phyloP scores from a whole-genome alignment of 805 yeast genomes.

The Yarrowia deformans region DNA sequence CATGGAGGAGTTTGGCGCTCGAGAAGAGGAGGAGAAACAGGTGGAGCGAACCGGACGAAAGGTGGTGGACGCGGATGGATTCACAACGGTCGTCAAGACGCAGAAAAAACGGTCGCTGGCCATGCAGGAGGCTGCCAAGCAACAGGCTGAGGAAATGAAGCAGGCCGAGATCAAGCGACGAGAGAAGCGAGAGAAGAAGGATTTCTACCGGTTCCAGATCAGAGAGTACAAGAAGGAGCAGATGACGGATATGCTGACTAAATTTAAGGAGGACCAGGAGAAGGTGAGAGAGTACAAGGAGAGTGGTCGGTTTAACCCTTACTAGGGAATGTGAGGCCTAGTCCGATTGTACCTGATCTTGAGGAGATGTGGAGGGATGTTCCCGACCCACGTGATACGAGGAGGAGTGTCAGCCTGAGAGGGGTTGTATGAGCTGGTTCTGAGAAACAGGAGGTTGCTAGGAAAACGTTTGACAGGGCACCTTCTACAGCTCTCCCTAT shows the following conservation, averaged over 20 bases:
- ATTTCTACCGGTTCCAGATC: slow-evolving; percentile 95
- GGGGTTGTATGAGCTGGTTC: too few relatives aligned
- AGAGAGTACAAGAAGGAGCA: slow-evolving; percentile 92
- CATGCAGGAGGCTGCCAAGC: slow-evolving; percentile 50
- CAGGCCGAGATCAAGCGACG: slow-evolving; percentile 61
- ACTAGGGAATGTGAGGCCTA: slow-evolving; percentile 51
- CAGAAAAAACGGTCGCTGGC: slow-evolving; percentile 83
- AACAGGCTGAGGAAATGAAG: slow-evolving; percentile 41
- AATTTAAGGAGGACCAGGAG: slow-evolving; percentile 91
- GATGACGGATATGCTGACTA: slow-evolving; percentile 82
- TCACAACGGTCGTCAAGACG: slow-evolving; percentile 86
- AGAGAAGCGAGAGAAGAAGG: slow-evolving; percentile 72
- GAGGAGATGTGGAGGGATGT: background rate
- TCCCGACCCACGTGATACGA: background rate
- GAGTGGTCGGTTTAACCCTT: slow-evolving; percentile 85
- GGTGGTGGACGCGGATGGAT: slow-evolving; percentile 88
- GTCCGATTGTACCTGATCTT: background rate
- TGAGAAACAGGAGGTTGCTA: too few relatives aligned
- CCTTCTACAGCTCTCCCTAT: too few relatives aligned
- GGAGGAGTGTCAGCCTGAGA: too few relatives aligned
- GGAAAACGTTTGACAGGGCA: too few relatives aligned
- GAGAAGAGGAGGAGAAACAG: slow-evolving; percentile 60
- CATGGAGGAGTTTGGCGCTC: slow-evolving; percentile 69
- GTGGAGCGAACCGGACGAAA: slow-evolving; percentile 50
- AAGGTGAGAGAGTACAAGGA: slow-evolving; percentile 79